phyloP scores from a whole-genome alignment of 805 yeast genomes.

The Spathaspora passalidarum region DNA sequence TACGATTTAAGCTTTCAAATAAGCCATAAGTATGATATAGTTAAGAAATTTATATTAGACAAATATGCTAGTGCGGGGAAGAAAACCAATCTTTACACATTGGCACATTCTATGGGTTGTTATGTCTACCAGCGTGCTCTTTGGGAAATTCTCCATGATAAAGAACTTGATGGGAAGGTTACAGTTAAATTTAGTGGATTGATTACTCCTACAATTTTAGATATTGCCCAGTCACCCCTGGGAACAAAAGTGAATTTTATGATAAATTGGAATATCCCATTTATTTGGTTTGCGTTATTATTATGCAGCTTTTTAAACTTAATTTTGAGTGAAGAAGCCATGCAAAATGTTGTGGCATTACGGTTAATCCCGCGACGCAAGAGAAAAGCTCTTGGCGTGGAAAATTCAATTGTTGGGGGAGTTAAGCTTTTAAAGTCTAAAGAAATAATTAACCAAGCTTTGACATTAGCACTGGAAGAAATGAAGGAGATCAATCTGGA shows the following conservation, averaged over 20 bases:
- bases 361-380: background rate
- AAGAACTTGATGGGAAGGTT: constrained; percentile 16
- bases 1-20: constrained; percentile 54
- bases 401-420: constrained; percentile 42
- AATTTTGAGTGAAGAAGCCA: background rate
- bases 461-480: constrained; percentile 59
- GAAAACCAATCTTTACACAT: constrained; percentile 38
- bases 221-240: constrained; percentile 47
- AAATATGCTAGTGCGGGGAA: constrained; percentile 7
- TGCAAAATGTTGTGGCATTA: background rate
- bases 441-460: constrained; percentile 49
- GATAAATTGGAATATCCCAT: constrained; percentile 23
- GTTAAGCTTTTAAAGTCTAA: constrained; percentile 39
- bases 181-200: constrained; percentile 50
- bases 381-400: constrained; percentile 9
- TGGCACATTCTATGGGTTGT: constrained; percentile 75
- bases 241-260: constrained; percentile 27
- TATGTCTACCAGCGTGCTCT: constrained; percentile 58
- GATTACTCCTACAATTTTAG: constrained; percentile 67
- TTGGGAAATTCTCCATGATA: constrained; percentile 20
- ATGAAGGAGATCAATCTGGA: constrained; percentile 50
- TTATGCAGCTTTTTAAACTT: constrained; percentile 6
- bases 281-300: constrained; percentile 17
- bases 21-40: constrained; percentile 52
- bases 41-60: constrained; percentile 30